Evolutionary conservation across 768 basidiomycete genomes (phyloP), one percentile per base, ranked within the genome.

Genomic region (Auriscalpium vulgare): DNA sequence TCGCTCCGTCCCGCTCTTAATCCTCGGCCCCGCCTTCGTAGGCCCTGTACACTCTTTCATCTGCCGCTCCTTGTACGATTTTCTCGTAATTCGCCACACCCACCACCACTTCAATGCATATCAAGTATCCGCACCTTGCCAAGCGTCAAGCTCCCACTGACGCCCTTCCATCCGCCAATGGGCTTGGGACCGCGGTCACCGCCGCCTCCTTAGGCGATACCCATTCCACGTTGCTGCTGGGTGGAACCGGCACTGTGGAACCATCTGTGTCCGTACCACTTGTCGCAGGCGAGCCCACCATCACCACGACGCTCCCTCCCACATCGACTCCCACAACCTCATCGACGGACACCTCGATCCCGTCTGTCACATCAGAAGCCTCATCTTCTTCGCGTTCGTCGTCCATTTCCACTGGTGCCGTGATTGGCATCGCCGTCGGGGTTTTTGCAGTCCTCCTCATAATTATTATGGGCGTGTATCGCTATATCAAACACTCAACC

Each of bases 381-480:
- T 10, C 29, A 10, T 43, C 52, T 3, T 29, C 49, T 40, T 49
- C 23, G 21, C 23, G 19, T 29, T 7, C 16, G 10, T 36, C 58
- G n/a, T n/a, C 59, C 13, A 4, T 62, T 3, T 53, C 59, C 37
- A 62, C 61, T 8, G 61, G 61, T 23, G 51, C 56, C 9, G 35
- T 50, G 13, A 10, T 61, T 14, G 61, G 59, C 36, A 62, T 62
- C 54, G 14, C 29, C 38, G 34, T 51, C 49, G 54, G 38, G 5
- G 56, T 47, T 8, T 57, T 57, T 44, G n/a, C 57, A 4, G 44
- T 53, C 34, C 50, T 55, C 34, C 36, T 56, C n/a, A 44, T 16
- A 14, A 23, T 52, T 13, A 55, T 62, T 48, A 47, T 60, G 16
- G 37, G 53, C 45, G 11, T 60, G 8, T 55, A 56, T 48, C 21